These are phyloP conservation scores for Conidiobolus incongruus DNA, from an alignment of 371 early-diverging fungal species.

Conservation along the genomic window DNA sequence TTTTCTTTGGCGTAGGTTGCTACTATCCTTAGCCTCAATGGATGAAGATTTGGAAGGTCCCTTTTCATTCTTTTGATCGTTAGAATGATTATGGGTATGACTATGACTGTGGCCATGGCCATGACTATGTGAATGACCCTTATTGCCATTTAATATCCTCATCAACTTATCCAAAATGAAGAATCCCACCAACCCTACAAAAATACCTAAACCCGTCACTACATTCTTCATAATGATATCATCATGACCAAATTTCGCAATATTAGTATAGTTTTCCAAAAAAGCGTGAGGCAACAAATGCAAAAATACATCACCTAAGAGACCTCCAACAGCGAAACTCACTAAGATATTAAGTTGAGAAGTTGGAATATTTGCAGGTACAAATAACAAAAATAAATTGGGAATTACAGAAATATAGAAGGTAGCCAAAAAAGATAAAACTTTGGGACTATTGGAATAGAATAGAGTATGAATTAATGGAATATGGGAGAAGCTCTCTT, in stretches of 20 bases:
- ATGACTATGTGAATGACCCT: conserved; percentile 26
- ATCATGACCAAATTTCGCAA: conserved; percentile 4
- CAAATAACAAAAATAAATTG: conserved; percentile 53
- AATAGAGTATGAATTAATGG: conserved; percentile 5
- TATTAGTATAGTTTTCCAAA: conserved; percentile 21
- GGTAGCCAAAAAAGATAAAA: conserved; percentile 51
- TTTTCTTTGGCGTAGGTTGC: background rate
- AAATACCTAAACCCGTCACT: conserved; percentile 44
- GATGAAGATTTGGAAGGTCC: background rate
- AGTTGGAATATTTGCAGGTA: conserved; percentile 52
- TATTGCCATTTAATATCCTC: conserved; percentile 44
- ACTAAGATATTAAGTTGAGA: conserved; percentile 47
- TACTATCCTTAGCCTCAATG: background rate
- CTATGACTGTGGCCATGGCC: conserved; percentile 26
- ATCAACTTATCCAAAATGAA: conserved; percentile 61
- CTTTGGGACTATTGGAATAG: conserved; percentile 34
- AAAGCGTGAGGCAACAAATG: conserved; percentile 67
- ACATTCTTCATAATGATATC: conserved; percentile 32
- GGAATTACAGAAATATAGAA: conserved; percentile 67
- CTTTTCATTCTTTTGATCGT: conserved; percentile 5
- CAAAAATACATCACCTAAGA: conserved; percentile 67
- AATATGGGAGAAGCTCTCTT: background rate
- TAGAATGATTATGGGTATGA: conserved; percentile 17
- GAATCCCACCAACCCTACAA: conserved; percentile 47
- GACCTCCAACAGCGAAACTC: conserved; percentile 64